phyloP scores from a whole-genome alignment of 2,329 filamentous ascomycete species.

The Paracorniculantispora psalliotae region DNA sequence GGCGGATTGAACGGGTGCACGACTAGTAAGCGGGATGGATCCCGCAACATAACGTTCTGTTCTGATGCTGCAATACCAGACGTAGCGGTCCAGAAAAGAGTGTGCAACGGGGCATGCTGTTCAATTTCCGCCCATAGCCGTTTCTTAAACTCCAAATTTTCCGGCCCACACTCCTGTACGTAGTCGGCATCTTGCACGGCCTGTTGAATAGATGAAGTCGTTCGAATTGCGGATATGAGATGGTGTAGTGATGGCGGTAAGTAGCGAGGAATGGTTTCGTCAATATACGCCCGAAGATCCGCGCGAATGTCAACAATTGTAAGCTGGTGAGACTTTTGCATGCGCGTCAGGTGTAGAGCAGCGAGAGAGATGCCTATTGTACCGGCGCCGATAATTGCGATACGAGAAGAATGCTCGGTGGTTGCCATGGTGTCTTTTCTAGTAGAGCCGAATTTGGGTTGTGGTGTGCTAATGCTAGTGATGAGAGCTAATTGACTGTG shows the following conservation, averaged over 20 bases:
- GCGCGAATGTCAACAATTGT: constrained; percentile 47
- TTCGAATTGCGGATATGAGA: constrained; percentile 23
- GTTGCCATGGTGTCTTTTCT: neutral
- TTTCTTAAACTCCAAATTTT: constrained; percentile 47
- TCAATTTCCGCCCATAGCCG: constrained; percentile 48
- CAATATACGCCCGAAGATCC: constrained; percentile 36
- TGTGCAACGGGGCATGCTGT: constrained; percentile 33
- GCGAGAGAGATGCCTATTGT: constrained; percentile 53
- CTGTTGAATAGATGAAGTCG: constrained; percentile 30
- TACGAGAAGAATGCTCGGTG: constrained; percentile 18
- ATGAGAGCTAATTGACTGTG: neutral
- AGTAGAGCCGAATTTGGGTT: neutral
- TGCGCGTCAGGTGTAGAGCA: constrained; percentile 45
- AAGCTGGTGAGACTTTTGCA: constrained; percentile 28
- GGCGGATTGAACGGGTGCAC: constrained; percentile 60
- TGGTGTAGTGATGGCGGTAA: constrained; percentile 16
- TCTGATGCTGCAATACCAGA: constrained; percentile 51
- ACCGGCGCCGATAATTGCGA: constrained; percentile 35
- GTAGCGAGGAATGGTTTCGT: constrained; percentile 27
- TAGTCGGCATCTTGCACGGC: constrained; percentile 45
- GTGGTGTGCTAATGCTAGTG: neutral
- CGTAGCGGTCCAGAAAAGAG: constrained; percentile 54
- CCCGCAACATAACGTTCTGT: constrained; percentile 30
- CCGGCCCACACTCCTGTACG: constrained; percentile 56
- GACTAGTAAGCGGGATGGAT: constrained; percentile 40